These are phyloP conservation scores for Nidula microcarpa DNA, from an alignment of 768 basidiomycete genomes.

Conservation along the genomic window DNA sequence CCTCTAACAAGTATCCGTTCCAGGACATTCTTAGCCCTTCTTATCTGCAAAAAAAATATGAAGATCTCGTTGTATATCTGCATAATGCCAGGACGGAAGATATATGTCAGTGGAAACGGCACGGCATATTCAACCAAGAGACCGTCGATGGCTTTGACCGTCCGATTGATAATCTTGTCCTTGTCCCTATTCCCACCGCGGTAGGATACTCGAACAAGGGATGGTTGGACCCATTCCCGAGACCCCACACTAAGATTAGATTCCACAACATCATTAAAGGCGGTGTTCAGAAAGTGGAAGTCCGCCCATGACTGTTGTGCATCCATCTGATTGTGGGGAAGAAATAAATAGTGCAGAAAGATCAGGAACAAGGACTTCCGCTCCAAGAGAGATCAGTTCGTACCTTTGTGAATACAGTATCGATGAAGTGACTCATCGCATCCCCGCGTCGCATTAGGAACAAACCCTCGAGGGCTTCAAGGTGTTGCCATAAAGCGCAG, in stretches of 20 bases:
- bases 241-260: conserved; percentile 34
- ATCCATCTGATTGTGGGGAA: too few species aligned
- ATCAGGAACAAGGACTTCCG: too few species aligned
- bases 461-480: conserved; percentile 62
- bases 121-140: conserved; percentile 75
- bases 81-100: conserved; percentile 57
- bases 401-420: conserved; percentile 74
- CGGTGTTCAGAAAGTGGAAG: conserved; percentile 80
- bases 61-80: conserved; percentile 67
- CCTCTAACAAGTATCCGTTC: conserved; percentile 68
- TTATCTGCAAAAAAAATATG: conserved; percentile 68
- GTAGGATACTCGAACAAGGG: conserved; percentile 72
- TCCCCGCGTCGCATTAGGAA: conserved; percentile 81
- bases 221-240: conserved; percentile 57
- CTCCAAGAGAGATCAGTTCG: conserved; percentile 2
- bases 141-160: conserved; percentile 63
- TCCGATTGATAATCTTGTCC: conserved; percentile 41
- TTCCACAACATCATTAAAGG: conserved; percentile 66
- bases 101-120: conserved; percentile 78
- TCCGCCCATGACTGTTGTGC: conserved; percentile 69
- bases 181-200: conserved; percentile 43
- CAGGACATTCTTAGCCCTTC: conserved; percentile 66
- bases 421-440: conserved; percentile 68
- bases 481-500: conserved; percentile 61
- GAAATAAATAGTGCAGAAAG: too few species aligned